A percentile compares a stretch with the other conserved stretches of the same genome.
These are phyloP conservation scores for Tylopilus balloui DNA, from an alignment of 768 basidiomycete genomes.

Conservation along the genomic window DNA sequence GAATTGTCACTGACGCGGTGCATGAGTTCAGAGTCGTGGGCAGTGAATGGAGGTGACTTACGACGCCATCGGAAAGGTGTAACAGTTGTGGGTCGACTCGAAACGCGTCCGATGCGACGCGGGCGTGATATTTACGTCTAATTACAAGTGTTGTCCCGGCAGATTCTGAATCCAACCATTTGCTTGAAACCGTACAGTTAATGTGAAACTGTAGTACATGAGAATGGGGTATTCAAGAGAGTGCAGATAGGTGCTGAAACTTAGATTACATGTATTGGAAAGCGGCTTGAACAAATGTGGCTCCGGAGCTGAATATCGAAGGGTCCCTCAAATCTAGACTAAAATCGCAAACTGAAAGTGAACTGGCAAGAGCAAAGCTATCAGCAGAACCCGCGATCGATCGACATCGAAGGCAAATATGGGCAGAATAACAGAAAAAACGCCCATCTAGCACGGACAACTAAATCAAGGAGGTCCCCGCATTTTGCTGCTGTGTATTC, in stretches of 20 bases:
- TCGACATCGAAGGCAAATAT: background rate
- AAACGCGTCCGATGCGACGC: conserved; percentile 11
- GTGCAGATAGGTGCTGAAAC: conserved; percentile 9
- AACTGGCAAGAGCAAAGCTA: background rate
- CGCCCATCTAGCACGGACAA: conserved; percentile 8
- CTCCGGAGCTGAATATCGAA: background rate
- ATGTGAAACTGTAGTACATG: conserved; percentile 4
- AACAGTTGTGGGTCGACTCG: background rate
- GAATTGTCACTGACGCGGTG: conserved; percentile 11
- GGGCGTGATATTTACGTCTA: conserved; percentile 18
- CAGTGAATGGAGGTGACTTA: conserved; percentile 9
- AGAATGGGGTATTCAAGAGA: conserved; percentile 17
- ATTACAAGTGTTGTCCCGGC: conserved; percentile 2
- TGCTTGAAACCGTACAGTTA: background rate
- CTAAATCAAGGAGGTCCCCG: conserved; percentile 48
- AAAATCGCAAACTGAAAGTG: conserved; percentile 11
- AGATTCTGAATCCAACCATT: background rate
- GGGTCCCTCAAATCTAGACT: conserved; percentile 2
- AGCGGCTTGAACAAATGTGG: conserved; percentile 2
- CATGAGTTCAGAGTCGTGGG: no score
- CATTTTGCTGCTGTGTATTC: conserved; percentile 39
- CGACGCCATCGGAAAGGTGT: conserved; percentile 20
- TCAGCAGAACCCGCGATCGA: conserved; percentile 2
- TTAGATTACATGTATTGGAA: conserved; percentile 20
- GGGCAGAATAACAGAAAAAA: background rate